Evolutionary conservation across 768 basidiomycete species (phyloP).

Genomic region (Hortiboletus campestris): DNA sequence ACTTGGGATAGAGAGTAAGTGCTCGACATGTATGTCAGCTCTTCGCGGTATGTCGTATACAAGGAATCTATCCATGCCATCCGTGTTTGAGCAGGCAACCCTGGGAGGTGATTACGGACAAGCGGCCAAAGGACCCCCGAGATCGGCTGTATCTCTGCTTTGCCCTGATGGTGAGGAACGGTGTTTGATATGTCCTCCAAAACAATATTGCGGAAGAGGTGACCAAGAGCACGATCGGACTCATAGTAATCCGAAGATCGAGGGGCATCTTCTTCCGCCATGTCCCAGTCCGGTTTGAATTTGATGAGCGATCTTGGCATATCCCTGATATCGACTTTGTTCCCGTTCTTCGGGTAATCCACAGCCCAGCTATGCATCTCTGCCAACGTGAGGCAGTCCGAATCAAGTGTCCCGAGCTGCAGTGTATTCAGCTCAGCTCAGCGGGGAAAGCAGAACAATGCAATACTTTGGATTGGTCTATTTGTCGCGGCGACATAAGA

Average conservation of each 20-base stretch:
- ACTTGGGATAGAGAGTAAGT: conserved; percentile 64
- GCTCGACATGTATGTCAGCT: conserved; percentile 67
- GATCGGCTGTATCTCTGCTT: conserved; percentile 34
- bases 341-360: conserved; percentile 79
- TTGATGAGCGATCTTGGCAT: conserved; percentile 58
- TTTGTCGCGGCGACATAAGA: neutral
- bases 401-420: conserved; percentile 62
- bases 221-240: conserved; percentile 68
- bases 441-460: neutral
- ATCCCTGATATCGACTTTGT: conserved; percentile 52
- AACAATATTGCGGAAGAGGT: conserved; percentile 62
- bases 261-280: conserved; percentile 52
- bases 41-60: conserved; percentile 48
- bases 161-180: conserved; percentile 4
- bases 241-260: conserved; percentile 66
- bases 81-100: neutral
- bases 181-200: conserved; percentile 37
- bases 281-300: conserved; percentile 80
- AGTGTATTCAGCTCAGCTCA: conserved; percentile 1
- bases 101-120: conserved; percentile 23
- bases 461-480: conserved; percentile 70
- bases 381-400: conserved; percentile 56
- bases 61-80: conserved; percentile 15
- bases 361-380: conserved; percentile 62
- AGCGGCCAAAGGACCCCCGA: conserved; percentile 14